Conservation (phyloP, 2,329 filamentous ascomycete species). For the Aspergillus nomiae region DNA sequence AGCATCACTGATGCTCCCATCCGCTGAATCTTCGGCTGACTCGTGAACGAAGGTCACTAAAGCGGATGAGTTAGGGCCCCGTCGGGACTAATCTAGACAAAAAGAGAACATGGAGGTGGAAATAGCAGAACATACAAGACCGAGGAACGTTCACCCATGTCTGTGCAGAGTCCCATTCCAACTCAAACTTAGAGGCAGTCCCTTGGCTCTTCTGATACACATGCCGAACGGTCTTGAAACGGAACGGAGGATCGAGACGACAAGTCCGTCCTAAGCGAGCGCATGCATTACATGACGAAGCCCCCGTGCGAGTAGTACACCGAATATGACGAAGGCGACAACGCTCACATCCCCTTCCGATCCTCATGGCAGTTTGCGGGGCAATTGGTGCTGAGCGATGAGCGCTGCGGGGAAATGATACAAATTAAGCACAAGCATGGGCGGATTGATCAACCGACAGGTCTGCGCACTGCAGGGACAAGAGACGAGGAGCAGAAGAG, state of each 20-base stretch:
- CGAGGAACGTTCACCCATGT: conserved; percentile 34
- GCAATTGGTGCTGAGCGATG: conserved; percentile 12
- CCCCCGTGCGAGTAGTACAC: conserved; percentile 30
- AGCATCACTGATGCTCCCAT: conserved; percentile 4
- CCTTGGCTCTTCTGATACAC: conserved; percentile 36
- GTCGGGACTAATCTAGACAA: not conserved
- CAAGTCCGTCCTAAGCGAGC: conserved; percentile 30
- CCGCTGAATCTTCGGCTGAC: conserved; percentile 19
- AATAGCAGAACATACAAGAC: conserved; percentile 23
- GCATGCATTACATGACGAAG: conserved; percentile 33
- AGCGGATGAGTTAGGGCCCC: not conserved
- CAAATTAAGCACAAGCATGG: conserved; percentile 12
- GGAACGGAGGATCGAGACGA: conserved; percentile 36
- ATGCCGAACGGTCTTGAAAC: conserved; percentile 36
- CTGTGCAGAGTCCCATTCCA: conserved; percentile 34
- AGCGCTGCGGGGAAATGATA: conserved; percentile 12
- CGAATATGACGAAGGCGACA: conserved; percentile 41
- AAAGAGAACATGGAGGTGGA: not conserved
- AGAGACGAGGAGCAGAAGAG: not conserved
- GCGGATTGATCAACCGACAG: conserved; percentile 7
- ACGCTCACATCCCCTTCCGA: conserved; percentile 36
- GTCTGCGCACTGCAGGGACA: not conserved
- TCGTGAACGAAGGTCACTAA: conserved; percentile 33
- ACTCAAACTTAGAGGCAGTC: conserved; percentile 27
- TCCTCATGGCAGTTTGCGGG: conserved; percentile 30